phyloP scores from a whole-genome alignment of 805 yeast genomes.

The Candida nanaspora region DNA sequence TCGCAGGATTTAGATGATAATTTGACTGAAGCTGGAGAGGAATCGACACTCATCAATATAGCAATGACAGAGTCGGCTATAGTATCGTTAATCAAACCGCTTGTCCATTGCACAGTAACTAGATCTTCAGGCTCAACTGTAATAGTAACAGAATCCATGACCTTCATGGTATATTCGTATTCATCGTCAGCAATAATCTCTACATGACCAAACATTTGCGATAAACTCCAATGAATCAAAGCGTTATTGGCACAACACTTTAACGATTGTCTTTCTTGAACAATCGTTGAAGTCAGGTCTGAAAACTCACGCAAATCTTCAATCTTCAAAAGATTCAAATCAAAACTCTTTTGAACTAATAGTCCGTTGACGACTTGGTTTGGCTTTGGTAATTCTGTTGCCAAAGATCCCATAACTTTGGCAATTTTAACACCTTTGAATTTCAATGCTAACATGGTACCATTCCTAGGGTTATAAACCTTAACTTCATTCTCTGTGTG shows the following conservation, averaged over 20 bases:
- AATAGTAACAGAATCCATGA: constrained; percentile 60
- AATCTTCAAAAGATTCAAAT: constrained; percentile 71
- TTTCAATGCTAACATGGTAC: constrained; percentile 68
- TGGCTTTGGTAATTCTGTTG: constrained; percentile 34
- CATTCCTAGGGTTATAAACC: constrained; percentile 87
- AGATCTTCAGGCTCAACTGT: constrained; percentile 38
- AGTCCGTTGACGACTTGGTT: constrained; percentile 64
- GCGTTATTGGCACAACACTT: constrained; percentile 76
- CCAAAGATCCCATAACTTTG: constrained; percentile 52
- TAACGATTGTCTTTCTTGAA: constrained; percentile 75
- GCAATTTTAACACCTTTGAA: constrained; percentile 84
- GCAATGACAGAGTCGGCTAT: constrained; percentile 93
- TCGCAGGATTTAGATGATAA: constrained; percentile 56
- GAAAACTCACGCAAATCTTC: constrained; percentile 87
- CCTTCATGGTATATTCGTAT: constrained; percentile 40
- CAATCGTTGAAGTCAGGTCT: constrained; percentile 75
- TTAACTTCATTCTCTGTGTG: constrained; percentile 86
- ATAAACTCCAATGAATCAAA: constrained; percentile 79
- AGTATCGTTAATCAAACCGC: constrained; percentile 83
- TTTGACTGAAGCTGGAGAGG: constrained; percentile 92
- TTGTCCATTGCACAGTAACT: constrained; percentile 82
- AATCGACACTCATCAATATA: constrained; percentile 82
- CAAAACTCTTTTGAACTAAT: constrained; percentile 85
- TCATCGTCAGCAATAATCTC: constrained; percentile 52
- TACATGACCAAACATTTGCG: constrained; percentile 91